Evolutionary conservation across 2,329 filamentous ascomycete genomes (phyloP).

Genomic region (Fragosphaeria purpurea): DNA sequence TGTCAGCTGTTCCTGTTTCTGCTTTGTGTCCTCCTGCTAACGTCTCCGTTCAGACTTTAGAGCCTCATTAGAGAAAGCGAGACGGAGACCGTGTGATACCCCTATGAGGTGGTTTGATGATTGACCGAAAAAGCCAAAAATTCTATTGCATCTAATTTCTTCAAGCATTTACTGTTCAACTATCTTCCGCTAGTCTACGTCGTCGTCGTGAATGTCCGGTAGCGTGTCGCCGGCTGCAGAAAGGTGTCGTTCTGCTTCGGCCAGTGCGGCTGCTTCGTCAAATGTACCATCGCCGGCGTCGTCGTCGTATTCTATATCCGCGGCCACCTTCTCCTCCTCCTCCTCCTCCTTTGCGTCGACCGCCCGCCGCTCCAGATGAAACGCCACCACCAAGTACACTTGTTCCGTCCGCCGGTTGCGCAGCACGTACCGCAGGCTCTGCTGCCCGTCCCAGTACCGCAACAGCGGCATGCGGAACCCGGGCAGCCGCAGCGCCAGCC

Average conservation of each 20-base stretch:
- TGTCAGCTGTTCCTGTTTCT: too few species aligned
- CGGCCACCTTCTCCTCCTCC: slow-evolving; percentile 26
- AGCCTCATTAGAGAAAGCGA: too few species aligned
- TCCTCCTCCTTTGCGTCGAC: slow-evolving; percentile 50
- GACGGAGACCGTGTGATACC: too few species aligned
- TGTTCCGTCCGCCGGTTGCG: slow-evolving; percentile 67
- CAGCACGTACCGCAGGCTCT: slow-evolving; percentile 75
- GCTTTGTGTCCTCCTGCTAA: too few species aligned
- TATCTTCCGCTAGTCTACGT: slow-evolving; percentile 29
- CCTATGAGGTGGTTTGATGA: too few species aligned
- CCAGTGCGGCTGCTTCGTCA: slow-evolving; percentile 26
- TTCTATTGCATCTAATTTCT: not conserved
- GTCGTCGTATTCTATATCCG: not conserved
- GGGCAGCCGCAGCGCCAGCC: slow-evolving; percentile 61
- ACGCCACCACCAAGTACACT: slow-evolving; percentile 71
- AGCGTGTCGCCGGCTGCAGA: slow-evolving; percentile 11
- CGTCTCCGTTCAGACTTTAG: too few species aligned
- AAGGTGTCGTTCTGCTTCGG: slow-evolving; percentile 29
- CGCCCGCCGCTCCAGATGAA: slow-evolving; percentile 64
- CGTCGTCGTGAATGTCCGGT: slow-evolving; percentile 27
- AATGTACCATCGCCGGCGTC: slow-evolving; percentile 16
- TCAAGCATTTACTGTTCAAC: too few species aligned
- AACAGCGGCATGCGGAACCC: slow-evolving; percentile 65
- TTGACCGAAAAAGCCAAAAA: too few species aligned
- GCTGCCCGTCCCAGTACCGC: slow-evolving; percentile 73